Evolutionary conservation across 345 rosid genomes (phyloP), one percentile per base, ranked within the genome.

Genomic region (Abelmoschus esculentus): DNA sequence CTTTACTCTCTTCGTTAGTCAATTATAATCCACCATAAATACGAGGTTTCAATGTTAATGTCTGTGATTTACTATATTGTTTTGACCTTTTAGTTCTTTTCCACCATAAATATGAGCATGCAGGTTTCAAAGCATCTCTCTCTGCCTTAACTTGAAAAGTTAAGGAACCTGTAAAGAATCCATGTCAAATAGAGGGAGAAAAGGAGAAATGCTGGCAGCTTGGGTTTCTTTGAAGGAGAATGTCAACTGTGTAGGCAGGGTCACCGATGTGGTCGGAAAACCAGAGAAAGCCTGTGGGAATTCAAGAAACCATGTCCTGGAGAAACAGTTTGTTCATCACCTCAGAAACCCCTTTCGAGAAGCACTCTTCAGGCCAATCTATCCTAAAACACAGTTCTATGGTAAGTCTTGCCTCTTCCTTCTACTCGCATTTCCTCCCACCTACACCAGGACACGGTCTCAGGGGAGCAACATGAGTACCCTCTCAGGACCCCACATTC

Each of bases 191-290:
- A 42, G 11, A 44, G 53, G 4, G 31, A 22, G 14, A 49, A 34
- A 6, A 36, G 63, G 17, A 69, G 57, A 79, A 18, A 82, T 82
- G 85, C 74, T 70, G 19, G 67, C 69, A 11, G 34, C 76, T 63
- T 82, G 82, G 88, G 32, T 52, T 38, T 76, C 81, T 17, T 31
- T 82, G 81, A 82, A 64, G 75, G 79, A 80, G 53, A 84, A 75
- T 74, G 72, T 50, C 12, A 61, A 71, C 70, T 78, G 84, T 46
- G 72, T 78, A 52, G 44, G 70, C 10, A 78, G 66, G 74, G 53
- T 70, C 22, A 74, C 13, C 5, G 71, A 64, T 73, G 79, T 63
- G 31, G 68, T 55, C 34, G 9, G 44, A 58, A 50, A 29, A 22
- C 59, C 29, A 9, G 59, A 55, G 9, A 55, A 55, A 19, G 22